Conservation (phyloP, 2,329 filamentous ascomycete species). For the Xylariaceae sp. region DNA sequence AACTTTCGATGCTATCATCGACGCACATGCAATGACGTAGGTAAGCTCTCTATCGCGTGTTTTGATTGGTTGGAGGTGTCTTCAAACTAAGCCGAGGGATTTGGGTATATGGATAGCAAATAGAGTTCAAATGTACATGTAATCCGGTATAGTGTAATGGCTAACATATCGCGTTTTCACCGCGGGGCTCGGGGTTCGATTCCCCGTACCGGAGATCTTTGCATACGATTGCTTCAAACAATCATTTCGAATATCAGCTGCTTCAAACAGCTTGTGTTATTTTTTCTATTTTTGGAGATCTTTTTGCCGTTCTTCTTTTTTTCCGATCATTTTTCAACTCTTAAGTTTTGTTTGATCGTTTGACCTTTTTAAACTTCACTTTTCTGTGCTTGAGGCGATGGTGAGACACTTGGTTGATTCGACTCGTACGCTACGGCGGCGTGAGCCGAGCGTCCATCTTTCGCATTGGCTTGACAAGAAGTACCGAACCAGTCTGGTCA, state of each 20-base stretch:
- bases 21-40: neutral
- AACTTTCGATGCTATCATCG: no score
- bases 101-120: no score
- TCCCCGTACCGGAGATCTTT: constrained; percentile 16
- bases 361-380: neutral
- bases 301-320: neutral
- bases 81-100: no score
- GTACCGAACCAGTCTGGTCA: no score
- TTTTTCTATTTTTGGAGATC: neutral
- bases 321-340: neutral
- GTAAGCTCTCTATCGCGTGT: neutral
- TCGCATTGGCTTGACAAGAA: no score
- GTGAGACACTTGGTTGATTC: no score
- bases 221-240: neutral
- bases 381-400: neutral
- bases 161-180: constrained; percentile 20
- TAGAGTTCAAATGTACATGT: neutral
- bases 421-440: no score
- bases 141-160: constrained; percentile 19
- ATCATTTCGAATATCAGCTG: neutral
- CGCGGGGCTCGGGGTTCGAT: constrained; percentile 20
- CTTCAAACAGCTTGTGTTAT: neutral
- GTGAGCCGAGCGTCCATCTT: no score
- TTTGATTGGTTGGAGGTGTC: no score
- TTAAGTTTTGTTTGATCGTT: neutral